Conservation (phyloP, 2,329 filamentous ascomycete genomes). For the Scytalidium sp. region DNA sequence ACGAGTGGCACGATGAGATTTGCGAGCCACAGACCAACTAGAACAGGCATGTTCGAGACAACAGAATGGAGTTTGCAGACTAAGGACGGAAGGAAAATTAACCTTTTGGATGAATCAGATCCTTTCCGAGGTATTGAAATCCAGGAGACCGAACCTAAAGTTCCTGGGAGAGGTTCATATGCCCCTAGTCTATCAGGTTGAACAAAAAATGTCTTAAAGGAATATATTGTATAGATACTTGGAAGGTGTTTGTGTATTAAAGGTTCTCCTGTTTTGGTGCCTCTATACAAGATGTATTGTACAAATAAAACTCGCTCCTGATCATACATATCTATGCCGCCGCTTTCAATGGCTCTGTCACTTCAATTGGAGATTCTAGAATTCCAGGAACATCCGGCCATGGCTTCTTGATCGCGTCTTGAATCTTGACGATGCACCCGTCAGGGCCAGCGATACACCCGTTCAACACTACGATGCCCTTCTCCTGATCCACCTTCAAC, state of each 20-base stretch:
- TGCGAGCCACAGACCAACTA: conserved; percentile 67
- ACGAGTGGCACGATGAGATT: conserved; percentile 74
- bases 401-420: conserved; percentile 88
- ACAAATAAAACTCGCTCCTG: conserved; percentile 20
- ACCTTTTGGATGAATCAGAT: conserved; percentile 70
- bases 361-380: conserved; percentile 46
- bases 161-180: conserved; percentile 33
- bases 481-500: conserved; percentile 80
- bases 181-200: conserved; percentile 25
- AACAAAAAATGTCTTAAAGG: conserved; percentile 5
- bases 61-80: conserved; percentile 83
- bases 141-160: conserved; percentile 38
- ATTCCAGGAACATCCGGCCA: conserved; percentile 58
- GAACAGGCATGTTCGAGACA: conserved; percentile 71
- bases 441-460: conserved; percentile 87
- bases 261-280: conserved; percentile 21
- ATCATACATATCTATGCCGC: conserved; percentile 18
- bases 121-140: conserved; percentile 58
- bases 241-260: conserved; percentile 5
- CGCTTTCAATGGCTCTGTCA: conserved; percentile 40
- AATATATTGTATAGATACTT: conserved; percentile 13
- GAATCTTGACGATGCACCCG: conserved; percentile 77
- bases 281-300: conserved; percentile 24
- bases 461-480: conserved; percentile 85
- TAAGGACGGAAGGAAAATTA: conserved; percentile 57